Conservation (phyloP, 257 asterid genomes). For the Petrea volubilis region DNA sequence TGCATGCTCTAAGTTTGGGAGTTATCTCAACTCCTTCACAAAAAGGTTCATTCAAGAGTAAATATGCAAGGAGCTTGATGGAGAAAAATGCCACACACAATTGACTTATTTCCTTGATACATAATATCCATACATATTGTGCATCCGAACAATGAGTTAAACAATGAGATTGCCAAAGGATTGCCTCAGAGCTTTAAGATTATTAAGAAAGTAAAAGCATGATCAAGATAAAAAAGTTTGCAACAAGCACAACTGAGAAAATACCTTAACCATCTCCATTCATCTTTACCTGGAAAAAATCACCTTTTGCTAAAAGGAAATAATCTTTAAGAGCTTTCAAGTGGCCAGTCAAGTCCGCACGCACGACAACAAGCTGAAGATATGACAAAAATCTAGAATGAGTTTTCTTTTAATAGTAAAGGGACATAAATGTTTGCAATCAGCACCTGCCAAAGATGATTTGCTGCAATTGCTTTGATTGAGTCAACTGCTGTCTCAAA, state of each 20-base stretch:
- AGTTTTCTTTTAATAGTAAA: slow-evolving; percentile 20
- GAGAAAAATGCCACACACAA: slow-evolving; percentile 4
- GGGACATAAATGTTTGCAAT: slow-evolving; percentile 21
- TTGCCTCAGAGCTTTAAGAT: slow-evolving; percentile 2
- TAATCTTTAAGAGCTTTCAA: slow-evolving; percentile 97
- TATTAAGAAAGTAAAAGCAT: slow-evolving; percentile 5
- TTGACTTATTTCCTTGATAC: slow-evolving; percentile 8
- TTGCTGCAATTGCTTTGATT: slow-evolving; percentile 91
- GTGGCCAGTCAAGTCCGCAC: slow-evolving; percentile 99
- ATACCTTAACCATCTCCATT: neutral
- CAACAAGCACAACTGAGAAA: neutral
- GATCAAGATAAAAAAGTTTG: slow-evolving; percentile 16
- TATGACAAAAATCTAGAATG: slow-evolving; percentile 24
- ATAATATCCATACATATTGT: neutral
- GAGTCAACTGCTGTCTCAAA: slow-evolving; percentile 82
- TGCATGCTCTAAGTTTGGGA: neutral
- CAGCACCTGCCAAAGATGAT: slow-evolving; percentile 97
- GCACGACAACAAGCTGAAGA: slow-evolving; percentile 94
- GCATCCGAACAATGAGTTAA: neutral
- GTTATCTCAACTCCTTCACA: slow-evolving; percentile 1
- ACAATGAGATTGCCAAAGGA: slow-evolving; percentile 1
- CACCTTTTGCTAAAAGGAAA: slow-evolving; percentile 97
- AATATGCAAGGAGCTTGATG: slow-evolving; percentile 14
- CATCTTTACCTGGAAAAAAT: slow-evolving; percentile 89
- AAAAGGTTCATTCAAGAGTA: slow-evolving; percentile 8